Evolutionary conservation across 129 eudicot genomes (phyloP).

Genomic region (Flaveria ramosissima): DNA sequence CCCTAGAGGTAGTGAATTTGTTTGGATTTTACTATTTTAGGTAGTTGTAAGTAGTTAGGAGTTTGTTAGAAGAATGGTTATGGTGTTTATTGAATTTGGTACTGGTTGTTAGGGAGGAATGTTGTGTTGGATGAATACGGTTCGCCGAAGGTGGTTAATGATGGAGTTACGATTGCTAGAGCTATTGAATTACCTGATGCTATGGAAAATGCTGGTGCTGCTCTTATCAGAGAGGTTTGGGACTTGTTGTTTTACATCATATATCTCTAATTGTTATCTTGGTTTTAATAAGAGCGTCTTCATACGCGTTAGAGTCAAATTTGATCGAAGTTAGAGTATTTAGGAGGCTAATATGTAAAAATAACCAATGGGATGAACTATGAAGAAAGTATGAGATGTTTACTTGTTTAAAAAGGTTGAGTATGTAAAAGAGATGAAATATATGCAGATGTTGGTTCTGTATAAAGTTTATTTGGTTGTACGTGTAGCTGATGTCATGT

Average conservation of each 20-base stretch:
- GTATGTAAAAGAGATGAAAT: too few relatives aligned
- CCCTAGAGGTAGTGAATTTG: constrained; percentile 61
- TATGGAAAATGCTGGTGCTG: constrained; percentile 99
- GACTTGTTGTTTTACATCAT: background rate
- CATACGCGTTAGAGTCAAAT: background rate
- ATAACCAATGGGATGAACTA: background rate
- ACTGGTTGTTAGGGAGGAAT: constrained; percentile 63
- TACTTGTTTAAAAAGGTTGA: too few relatives aligned
- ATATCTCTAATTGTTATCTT: background rate
- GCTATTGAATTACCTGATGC: constrained; percentile 96
- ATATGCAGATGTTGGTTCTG: too few relatives aligned
- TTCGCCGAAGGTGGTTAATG: constrained; percentile 86
- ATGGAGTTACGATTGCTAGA: constrained; percentile 94
- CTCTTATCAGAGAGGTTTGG: constrained; percentile 88
- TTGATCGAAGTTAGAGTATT: background rate
- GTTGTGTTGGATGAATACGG: constrained; percentile 95
- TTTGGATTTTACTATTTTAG: too few relatives aligned
- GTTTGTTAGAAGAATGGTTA: background rate
- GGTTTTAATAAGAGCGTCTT: background rate
- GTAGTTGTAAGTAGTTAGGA: too few relatives aligned
- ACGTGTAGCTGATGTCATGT: too few relatives aligned
- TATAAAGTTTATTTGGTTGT: too few relatives aligned
- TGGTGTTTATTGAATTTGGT: background rate
- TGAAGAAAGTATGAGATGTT: too few relatives aligned
- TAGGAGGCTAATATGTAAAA: background rate